These are phyloP conservation scores for Sungouiella blattae DNA, from an alignment of 805 yeast genomes.

Conservation along the genomic window DNA sequence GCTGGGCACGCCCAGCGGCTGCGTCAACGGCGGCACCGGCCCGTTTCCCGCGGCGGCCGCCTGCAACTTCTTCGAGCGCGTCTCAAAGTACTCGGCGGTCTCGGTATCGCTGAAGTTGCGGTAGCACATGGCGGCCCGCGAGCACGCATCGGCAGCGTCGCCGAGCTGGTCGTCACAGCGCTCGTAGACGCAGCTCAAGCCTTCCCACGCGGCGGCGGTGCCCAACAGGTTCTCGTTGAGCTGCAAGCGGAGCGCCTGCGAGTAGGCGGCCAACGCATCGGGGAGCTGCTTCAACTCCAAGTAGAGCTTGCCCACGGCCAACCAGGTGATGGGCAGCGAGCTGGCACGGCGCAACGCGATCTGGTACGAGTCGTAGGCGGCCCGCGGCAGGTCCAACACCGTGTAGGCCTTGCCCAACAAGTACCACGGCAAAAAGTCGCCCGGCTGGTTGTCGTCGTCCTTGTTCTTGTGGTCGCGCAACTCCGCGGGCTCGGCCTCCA, in stretches of 20 bases:
- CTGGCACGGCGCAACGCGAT: slow-evolving; percentile 52
- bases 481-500: slow-evolving; percentile 16
- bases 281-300: slow-evolving; percentile 56
- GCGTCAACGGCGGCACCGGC: slow-evolving; percentile 42
- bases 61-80: slow-evolving; percentile 41
- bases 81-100: slow-evolving; percentile 40
- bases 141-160: slow-evolving; percentile 61
- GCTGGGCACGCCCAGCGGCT: slow-evolving; percentile 48
- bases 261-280: slow-evolving; percentile 65
- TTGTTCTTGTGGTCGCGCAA: slow-evolving; percentile 7
- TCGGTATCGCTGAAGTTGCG: slow-evolving; percentile 44
- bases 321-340: slow-evolving; percentile 59
- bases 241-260: slow-evolving; percentile 57
- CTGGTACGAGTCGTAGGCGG: slow-evolving; percentile 55
- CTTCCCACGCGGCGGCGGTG: slow-evolving; percentile 64
- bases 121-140: slow-evolving; percentile 49
- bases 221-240: slow-evolving; percentile 44
- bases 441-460: slow-evolving; percentile 20
- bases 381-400: slow-evolving; percentile 41
- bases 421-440: slow-evolving; percentile 59
- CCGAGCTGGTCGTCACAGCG: slow-evolving; percentile 56
- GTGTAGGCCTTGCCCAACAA: slow-evolving; percentile 53
- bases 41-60: slow-evolving; percentile 41
- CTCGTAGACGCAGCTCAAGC: slow-evolving; percentile 58
- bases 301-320: slow-evolving; percentile 61